Evolutionary conservation across 2,329 filamentous ascomycete genomes (phyloP).

Genomic region (Coniochaeta pulveracea): DNA sequence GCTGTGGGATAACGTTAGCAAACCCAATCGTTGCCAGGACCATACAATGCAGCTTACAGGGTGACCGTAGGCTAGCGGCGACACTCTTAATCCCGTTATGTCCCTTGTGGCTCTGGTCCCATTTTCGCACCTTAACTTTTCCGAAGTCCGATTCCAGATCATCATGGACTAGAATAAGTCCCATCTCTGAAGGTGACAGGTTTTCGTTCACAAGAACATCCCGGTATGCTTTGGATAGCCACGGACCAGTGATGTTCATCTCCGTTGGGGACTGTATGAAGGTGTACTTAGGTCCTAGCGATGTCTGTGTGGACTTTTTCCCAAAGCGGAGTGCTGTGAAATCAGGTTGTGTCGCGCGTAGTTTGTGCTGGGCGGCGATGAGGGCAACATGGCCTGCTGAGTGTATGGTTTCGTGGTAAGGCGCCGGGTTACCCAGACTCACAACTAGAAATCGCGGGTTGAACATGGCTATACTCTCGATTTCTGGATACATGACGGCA

Average conservation of each 20-base stretch:
- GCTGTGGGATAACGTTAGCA: too few species aligned
- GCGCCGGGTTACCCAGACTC: slow-evolving; percentile 75
- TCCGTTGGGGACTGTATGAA: slow-evolving; percentile 65
- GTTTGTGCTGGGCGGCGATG: slow-evolving; percentile 39
- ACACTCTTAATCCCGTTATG: slow-evolving; percentile 69
- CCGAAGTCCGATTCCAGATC: slow-evolving; percentile 70
- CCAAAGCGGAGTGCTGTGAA: slow-evolving; percentile 36
- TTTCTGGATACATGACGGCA: background rate
- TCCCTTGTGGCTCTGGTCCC: slow-evolving; percentile 52
- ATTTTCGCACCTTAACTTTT: slow-evolving; percentile 44
- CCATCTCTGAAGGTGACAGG: slow-evolving; percentile 19
- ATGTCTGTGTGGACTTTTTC: slow-evolving; percentile 38
- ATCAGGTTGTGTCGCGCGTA: slow-evolving; percentile 31
- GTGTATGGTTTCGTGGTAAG: slow-evolving; percentile 71
- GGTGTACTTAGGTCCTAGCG: slow-evolving; percentile 40
- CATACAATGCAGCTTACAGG: too few species aligned
- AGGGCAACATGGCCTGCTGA: slow-evolving; percentile 77
- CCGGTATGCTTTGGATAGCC: slow-evolving; percentile 54
- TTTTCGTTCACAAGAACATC: slow-evolving; percentile 31
- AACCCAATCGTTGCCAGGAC: too few species aligned
- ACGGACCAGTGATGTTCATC: slow-evolving; percentile 78
- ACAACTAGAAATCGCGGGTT: slow-evolving; percentile 58
- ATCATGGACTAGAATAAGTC: slow-evolving; percentile 77
- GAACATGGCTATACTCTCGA: slow-evolving; percentile 5
- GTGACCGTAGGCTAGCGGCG: slow-evolving; percentile 37